Evolutionary conservation across 2,329 filamentous ascomycete species (phyloP), one percentile per base, ranked within the genome.

Genomic region (Nigrospora oryzae): DNA sequence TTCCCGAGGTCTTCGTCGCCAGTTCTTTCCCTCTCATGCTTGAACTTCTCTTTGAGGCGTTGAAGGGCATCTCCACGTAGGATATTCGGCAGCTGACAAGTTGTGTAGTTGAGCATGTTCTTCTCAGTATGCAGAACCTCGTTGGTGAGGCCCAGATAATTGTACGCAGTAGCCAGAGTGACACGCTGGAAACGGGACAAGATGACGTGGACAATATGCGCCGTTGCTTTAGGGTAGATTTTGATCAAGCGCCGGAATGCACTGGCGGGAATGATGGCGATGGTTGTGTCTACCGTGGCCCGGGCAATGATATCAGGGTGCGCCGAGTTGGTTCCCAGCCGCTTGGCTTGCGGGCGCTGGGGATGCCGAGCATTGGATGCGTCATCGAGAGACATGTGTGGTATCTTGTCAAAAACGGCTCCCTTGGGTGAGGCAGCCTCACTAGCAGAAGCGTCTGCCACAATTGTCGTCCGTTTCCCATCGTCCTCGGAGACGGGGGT

Each of bases 221-320:
- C 85, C 2, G 93, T 96, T 11, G 94, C 90, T 67, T 94, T 95
- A 11, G 93, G 93, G 56, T 97, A 98, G 19, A 96, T 84, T 58
- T 88, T 82, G 42, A 95, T 98, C 43, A 98, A 71, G 10, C 94
- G 83, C 43, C 89, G 82, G 56, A 98, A 98, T 4, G 93, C 94
- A 60, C 89, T 95, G 1, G 93, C 93, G 1, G 94, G 94, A 46
- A 98, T 98, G 51, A 98, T 94, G 6, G 93, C 93, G 64, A 98
- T 96, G 0, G 94, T 98, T 0, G 93, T 98, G 60, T 98, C 94
- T 19, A 94, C 86, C 14, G 89, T 94, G 6, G 93, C 93, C 52
- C 93, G 79, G n/a, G 91, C 93, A 51, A 98, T 89, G 50, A 98
- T 93, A 58, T 98, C 93, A 11, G 93, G 93, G 64, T 98, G 93